Conservation (phyloP, 2,329 filamentous ascomycete genomes). For the Fusarium kyushuense region DNA sequence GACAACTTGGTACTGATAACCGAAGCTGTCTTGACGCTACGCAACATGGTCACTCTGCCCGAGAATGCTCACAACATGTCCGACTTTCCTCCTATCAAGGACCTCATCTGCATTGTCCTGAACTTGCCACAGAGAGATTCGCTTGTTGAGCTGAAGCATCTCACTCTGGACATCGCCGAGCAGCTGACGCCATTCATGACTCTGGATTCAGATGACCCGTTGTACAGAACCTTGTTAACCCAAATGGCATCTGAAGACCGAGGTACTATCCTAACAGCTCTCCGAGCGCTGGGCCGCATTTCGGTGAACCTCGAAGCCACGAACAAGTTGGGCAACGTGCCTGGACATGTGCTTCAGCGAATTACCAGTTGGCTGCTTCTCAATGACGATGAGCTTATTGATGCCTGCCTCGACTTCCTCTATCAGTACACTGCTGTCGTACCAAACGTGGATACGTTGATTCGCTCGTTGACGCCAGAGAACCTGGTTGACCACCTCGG, state of each 20-base stretch:
- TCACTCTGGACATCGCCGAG: slow-evolving; percentile 91
- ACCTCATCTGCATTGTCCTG: slow-evolving; percentile 85
- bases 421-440: slow-evolving; percentile 94
- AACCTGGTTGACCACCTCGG: slow-evolving; percentile 82
- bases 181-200: slow-evolving; percentile 86
- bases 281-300: slow-evolving; percentile 86
- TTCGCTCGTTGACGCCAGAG: slow-evolving; percentile 71
- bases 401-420: slow-evolving; percentile 90
- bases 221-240: slow-evolving; percentile 79
- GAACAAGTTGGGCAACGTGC: slow-evolving; percentile 80
- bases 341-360: slow-evolving; percentile 72
- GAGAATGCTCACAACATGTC: slow-evolving; percentile 89
- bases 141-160: slow-evolving; percentile 87
- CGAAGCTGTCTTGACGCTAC: slow-evolving; percentile 86
- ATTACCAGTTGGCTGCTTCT: slow-evolving; percentile 81
- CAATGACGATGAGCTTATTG: slow-evolving; percentile 90
- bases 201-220: slow-evolving; percentile 77
- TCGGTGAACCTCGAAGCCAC: slow-evolving; percentile 86
- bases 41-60: slow-evolving; percentile 94
- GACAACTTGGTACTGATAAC: slow-evolving; percentile 81
- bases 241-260: slow-evolving; percentile 79
- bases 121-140: slow-evolving; percentile 79
- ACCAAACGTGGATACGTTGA: slow-evolving; percentile 81
- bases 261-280: slow-evolving; percentile 81
- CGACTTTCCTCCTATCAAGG: slow-evolving; percentile 79